A percentile compares a stretch with the other conserved stretches of the same genome.
Evolutionary conservation across 2,329 filamentous ascomycete species (phyloP).

Genomic region (Colletotrichum simmondsii): DNA sequence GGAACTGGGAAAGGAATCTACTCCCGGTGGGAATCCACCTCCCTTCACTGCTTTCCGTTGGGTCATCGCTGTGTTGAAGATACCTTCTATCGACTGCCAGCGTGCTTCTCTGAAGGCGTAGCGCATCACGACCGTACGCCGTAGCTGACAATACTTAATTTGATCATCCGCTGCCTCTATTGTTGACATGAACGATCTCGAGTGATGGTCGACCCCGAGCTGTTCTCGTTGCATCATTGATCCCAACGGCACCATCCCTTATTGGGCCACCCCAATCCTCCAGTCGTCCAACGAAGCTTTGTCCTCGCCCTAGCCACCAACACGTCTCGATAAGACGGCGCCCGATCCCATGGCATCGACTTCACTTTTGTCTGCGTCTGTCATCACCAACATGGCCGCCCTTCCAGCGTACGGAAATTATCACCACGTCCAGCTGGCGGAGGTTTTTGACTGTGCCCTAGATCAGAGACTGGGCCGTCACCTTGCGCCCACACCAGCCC

Average conservation of each 20-base stretch:
- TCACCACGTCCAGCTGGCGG: not conserved
- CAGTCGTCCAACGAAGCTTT: not conserved
- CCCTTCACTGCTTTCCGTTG: not conserved
- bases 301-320: not conserved
- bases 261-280: no score
- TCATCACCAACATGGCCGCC: not conserved
- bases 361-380: not conserved
- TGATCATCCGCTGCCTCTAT: not conserved
- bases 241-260: no score
- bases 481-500: constrained; percentile 11
- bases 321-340: not conserved
- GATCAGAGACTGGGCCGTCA: constrained; percentile 14
- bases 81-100: not conserved
- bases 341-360: not conserved
- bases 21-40: not conserved
- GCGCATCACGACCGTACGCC: not conserved
- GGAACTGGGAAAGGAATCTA: not conserved
- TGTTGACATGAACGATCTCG: not conserved
- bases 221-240: not conserved
- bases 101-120: no score
- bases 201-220: not conserved
- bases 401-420: constrained; percentile 4
- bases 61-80: not conserved
- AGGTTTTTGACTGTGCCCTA: not conserved
- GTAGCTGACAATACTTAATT: not conserved